These are phyloP conservation scores for Cylindrotheca closterium DNA, from an alignment of 108 stramenopile genomes.

Conservation along the genomic window DNA sequence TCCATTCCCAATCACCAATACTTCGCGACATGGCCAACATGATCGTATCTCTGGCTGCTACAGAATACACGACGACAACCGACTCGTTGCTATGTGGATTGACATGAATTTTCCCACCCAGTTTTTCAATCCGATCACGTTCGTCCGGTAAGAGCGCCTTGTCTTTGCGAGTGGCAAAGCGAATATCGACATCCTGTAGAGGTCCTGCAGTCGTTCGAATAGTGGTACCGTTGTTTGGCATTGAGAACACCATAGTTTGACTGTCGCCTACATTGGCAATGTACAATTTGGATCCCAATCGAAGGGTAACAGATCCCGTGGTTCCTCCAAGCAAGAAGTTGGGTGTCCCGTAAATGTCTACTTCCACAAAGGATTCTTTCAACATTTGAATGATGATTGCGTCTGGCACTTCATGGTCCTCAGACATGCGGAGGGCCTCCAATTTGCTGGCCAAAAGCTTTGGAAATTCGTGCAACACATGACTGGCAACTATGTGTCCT, in stretches of 20 bases:
- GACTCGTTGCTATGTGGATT: slow-evolving; percentile 40
- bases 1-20: slow-evolving; percentile 74
- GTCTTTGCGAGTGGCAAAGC: slow-evolving; percentile 35
- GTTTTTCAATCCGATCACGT: slow-evolving; percentile 48
- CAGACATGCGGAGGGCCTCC: not conserved
- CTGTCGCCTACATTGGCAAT: slow-evolving; percentile 77
- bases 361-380: slow-evolving; percentile 52
- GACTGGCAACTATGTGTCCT: slow-evolving; percentile 56
- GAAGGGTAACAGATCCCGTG: slow-evolving; percentile 58
- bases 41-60: slow-evolving; percentile 46
- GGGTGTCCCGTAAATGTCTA: slow-evolving; percentile 38
- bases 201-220: not conserved
- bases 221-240: not conserved
- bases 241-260: slow-evolving; percentile 45
- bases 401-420: too few relatives aligned
- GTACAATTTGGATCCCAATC: slow-evolving; percentile 50
- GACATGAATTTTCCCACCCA: slow-evolving; percentile 61
- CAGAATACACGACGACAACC: slow-evolving; percentile 46
- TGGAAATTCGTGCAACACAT: slow-evolving; percentile 46
- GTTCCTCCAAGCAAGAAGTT: slow-evolving; percentile 50
- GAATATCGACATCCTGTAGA: slow-evolving; percentile 1
- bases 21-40: slow-evolving; percentile 71
- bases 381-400: slow-evolving; percentile 20
- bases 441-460: slow-evolving; percentile 40
- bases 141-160: slow-evolving; percentile 70